Base-by-base conservation (phyloP, 306 rosid species). In the Trifolium repens region DNA sequence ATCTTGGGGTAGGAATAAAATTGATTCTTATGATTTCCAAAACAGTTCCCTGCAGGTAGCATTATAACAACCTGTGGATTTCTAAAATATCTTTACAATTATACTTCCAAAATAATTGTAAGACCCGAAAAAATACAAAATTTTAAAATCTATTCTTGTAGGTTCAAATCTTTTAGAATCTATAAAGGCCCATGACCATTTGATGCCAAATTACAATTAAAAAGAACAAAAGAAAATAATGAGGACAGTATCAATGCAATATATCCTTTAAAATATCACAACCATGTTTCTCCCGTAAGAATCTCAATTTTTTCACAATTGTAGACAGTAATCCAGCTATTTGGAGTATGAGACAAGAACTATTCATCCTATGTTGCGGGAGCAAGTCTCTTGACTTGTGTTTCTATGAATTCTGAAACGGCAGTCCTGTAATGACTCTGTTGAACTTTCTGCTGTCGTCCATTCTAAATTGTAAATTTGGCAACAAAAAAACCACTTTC, bases 41-140 rank as follows among this genome's bases (percentile, higher is more conserved):
- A 14, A 61, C 22, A 3, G 42, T 61, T 6, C 22, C 42, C 22
- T 14, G 12, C 43, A 61, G 15, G 43, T 32, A 60, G 66, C 22
- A 6, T 60, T 60, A 12, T 60, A 30, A 60, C 5, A 60, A 60
- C 40, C 39, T 19, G 9, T 69, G 46, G 49, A 40, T 76, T 71
- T 22, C 22, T 39, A 76, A 54, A 4, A 24, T 30, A 30, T 67
- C 22, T 53, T 59, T 54, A 30, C 24, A 24, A 2, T 53, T 54
- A 11, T 53, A 67, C 68, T 67, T 76, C 59, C 22, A 11, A 42
- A 12, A 8, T 50, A 74, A 34, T 37, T 50, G 4, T 2, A 26
- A 5, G 16, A 5, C 24, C 58, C 24, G 3, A 7, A 16, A 16
- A 52, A 52, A 7, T 52, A 6, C 24, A n/a, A 52, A 52, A n/a